Percentiles rank a stretch among this genome's conserved stretches.
Conservation (phyloP, 73 alveolate species). For the Paramecium pentaurelia region DNA sequence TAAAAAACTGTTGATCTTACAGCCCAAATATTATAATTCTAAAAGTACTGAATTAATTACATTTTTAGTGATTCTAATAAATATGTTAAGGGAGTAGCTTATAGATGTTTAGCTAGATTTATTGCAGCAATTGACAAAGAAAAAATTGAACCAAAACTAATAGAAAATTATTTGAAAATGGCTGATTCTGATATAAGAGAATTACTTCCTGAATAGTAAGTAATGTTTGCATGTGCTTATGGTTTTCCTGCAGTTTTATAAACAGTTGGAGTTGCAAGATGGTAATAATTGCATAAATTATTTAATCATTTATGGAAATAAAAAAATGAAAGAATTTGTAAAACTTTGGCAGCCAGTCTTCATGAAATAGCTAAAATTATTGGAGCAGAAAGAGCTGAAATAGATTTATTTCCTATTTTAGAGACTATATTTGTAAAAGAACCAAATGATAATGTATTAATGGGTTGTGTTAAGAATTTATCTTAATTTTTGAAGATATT, state of each 20-base stretch:
- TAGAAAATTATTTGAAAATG: conserved; percentile 70
- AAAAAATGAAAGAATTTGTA: conserved; percentile 70
- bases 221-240: conserved; percentile 76
- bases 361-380: conserved; percentile 79
- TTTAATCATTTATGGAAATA: conserved; percentile 59
- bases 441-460: conserved; percentile 32
- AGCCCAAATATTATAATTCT: neutral
- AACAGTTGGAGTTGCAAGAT: conserved; percentile 66
- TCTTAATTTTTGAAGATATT: conserved; percentile 68
- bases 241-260: conserved; percentile 80
- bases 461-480: conserved; percentile 65
- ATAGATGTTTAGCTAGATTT: conserved; percentile 69
- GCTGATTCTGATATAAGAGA: conserved; percentile 67
- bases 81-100: conserved; percentile 76
- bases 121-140: conserved; percentile 65
- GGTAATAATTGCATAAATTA: conserved; percentile 68
- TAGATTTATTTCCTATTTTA: conserved; percentile 72
- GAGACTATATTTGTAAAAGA: conserved; percentile 62
- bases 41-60: neutral
- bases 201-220: conserved; percentile 63
- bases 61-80: conserved; percentile 47
- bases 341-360: conserved; percentile 68
- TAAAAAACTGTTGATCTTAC: neutral
- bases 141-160: conserved; percentile 66
- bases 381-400: conserved; percentile 74